Evolutionary conservation across 306 rosid species (phyloP).

Genomic region (Prunus fruticosa): DNA sequence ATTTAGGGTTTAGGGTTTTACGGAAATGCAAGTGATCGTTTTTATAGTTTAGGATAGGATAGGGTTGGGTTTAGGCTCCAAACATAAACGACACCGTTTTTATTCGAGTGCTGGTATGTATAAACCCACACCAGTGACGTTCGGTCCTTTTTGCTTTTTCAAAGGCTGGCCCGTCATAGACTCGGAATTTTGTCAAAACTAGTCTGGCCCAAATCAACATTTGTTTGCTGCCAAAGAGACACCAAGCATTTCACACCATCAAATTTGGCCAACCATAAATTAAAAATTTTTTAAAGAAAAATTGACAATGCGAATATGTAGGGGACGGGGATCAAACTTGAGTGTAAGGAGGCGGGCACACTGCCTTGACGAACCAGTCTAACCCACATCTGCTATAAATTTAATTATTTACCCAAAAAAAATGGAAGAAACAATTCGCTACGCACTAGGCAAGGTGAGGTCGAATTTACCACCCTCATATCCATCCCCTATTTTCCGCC

Average conservation of each 20-base stretch:
- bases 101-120: not conserved
- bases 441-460: too few species aligned
- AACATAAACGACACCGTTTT: not conserved
- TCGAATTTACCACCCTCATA: too few species aligned
- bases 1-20: conserved; percentile 11
- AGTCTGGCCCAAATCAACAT: too few species aligned
- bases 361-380: too few species aligned
- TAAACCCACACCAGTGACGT: not conserved
- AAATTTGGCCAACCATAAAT: not conserved
- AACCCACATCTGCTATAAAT: too few species aligned
- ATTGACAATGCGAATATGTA: too few species aligned
- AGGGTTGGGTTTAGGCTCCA: conserved; percentile 3
- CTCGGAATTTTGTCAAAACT: too few species aligned
- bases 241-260: not conserved
- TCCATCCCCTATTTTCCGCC: too few species aligned
- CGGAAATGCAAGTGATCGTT: not conserved
- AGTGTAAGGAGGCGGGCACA: too few species aligned
- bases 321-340: too few species aligned
- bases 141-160: not conserved
- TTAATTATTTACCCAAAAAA: not conserved
- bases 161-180: not conserved
- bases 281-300: not conserved
- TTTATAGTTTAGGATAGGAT: not conserved
- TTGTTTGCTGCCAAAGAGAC: too few species aligned
- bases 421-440: not conserved